A percentile compares a stretch with the other conserved stretches of the same genome.
phyloP scores from a whole-genome alignment of 768 basidiomycete genomes.

The Cubamyces lactineus region DNA sequence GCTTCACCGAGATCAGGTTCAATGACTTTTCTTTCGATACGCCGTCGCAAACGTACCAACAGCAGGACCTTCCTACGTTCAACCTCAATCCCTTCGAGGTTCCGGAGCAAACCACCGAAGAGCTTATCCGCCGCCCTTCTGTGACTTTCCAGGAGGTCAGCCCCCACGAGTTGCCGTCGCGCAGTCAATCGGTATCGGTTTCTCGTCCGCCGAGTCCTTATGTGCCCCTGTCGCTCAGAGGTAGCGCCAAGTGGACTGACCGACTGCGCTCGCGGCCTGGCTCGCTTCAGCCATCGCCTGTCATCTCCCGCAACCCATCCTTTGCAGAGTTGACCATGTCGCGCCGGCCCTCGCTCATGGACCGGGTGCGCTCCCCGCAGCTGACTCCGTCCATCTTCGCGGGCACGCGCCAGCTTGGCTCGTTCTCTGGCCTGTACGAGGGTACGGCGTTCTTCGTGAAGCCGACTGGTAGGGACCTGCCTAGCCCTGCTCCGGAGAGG shows the following conservation, averaged over 20 bases:
- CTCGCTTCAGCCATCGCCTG: background rate
- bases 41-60: background rate
- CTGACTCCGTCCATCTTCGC: background rate
- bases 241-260: constrained; percentile 9
- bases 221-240: background rate
- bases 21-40: background rate
- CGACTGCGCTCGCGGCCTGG: constrained; percentile 5
- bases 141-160: constrained; percentile 3
- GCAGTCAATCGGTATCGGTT: background rate
- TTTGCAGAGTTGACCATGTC: background rate
- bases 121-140: background rate
- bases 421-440: constrained; percentile 2
- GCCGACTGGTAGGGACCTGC: background rate
- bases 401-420: constrained; percentile 2
- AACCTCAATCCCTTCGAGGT: constrained; percentile 1
- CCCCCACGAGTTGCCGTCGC: background rate
- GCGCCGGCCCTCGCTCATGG: constrained; percentile 6
- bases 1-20: background rate
- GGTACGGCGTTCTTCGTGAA: constrained; percentile 11
- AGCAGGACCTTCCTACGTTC: background rate
- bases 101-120: background rate
- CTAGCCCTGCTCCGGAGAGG: background rate
- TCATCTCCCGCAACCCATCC: background rate
- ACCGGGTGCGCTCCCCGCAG: background rate
- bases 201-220: constrained; percentile 4